Conservation (phyloP, 768 basidiomycete genomes). For the Stropharia rugosoannulata region DNA sequence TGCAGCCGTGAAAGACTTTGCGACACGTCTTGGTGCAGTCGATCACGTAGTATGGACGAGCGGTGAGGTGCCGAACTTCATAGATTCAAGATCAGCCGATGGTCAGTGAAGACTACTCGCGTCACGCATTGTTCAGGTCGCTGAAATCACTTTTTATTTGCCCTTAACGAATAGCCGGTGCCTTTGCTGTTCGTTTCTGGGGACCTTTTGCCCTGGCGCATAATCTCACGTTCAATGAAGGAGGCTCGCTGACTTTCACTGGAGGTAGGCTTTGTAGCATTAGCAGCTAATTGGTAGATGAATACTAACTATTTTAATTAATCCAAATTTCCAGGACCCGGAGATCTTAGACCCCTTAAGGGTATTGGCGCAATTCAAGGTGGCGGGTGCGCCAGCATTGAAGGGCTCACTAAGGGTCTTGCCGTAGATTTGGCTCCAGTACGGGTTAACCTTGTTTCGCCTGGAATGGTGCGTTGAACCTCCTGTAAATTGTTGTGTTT, state of each 20-base stretch:
- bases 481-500: too few species aligned
- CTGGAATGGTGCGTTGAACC: neutral
- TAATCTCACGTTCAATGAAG: neutral
- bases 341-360: neutral
- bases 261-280: neutral
- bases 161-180: neutral
- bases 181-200: constrained; percentile 7
- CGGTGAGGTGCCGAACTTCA: neutral
- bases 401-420: neutral
- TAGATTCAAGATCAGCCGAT: too few species aligned
- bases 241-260: constrained; percentile 2
- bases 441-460: constrained; percentile 1
- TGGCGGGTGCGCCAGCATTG: neutral
- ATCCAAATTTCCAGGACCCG: neutral
- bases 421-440: constrained; percentile 7
- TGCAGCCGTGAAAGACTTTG: neutral
- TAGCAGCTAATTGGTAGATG: too few species aligned
- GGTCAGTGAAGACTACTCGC: too few species aligned
- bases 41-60: constrained; percentile 5
- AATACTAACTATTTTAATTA: too few species aligned
- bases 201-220: constrained; percentile 2
- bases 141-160: too few species aligned
- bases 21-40: neutral
- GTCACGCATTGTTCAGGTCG: too few species aligned
- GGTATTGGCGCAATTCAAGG: neutral